phyloP scores from a whole-genome alignment of 1,284 basidiomycete genomes.

The Cryptococcus depauperatus region DNA sequence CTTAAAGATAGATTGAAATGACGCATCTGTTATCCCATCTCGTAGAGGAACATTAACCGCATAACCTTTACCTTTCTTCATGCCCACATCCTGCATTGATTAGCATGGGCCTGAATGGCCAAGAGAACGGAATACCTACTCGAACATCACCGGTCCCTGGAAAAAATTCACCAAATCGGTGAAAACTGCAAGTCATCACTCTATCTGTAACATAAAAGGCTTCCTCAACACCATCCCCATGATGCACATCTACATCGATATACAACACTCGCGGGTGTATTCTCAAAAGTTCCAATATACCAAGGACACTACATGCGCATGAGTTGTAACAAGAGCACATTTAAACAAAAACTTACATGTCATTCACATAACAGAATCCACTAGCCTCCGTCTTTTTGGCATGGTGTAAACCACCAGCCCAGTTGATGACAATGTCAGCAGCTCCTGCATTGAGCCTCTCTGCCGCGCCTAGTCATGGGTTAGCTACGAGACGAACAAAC shows the following conservation, averaged over 20 bases:
- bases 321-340: slow-evolving; percentile 2
- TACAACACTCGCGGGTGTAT: slow-evolving; percentile 80
- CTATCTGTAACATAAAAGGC: slow-evolving; percentile 96
- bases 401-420: slow-evolving; percentile 96
- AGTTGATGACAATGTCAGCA: slow-evolving; percentile 90
- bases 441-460: slow-evolving; percentile 70
- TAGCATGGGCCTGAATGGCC: too few species aligned
- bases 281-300: slow-evolving; percentile 73
- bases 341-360: slow-evolving; percentile 46
- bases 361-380: slow-evolving; percentile 97
- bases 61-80: slow-evolving; percentile 80
- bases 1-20: slow-evolving; percentile 72
- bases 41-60: slow-evolving; percentile 88
- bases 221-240: slow-evolving; percentile 97
- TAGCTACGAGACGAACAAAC: background rate
- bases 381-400: slow-evolving; percentile 95
- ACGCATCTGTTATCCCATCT: slow-evolving; percentile 79
- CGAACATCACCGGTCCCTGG: slow-evolving; percentile 81
- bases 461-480: slow-evolving; percentile 58
- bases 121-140: slow-evolving; percentile 24
- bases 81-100: slow-evolving; percentile 61
- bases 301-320: slow-evolving; percentile 61
- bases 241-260: slow-evolving; percentile 97
- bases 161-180: slow-evolving; percentile 96
- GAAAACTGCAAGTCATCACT: slow-evolving; percentile 93